Evolutionary conservation across 352 stramenopile genomes (phyloP).

Genomic region (Globisporangium abappressorium): DNA sequence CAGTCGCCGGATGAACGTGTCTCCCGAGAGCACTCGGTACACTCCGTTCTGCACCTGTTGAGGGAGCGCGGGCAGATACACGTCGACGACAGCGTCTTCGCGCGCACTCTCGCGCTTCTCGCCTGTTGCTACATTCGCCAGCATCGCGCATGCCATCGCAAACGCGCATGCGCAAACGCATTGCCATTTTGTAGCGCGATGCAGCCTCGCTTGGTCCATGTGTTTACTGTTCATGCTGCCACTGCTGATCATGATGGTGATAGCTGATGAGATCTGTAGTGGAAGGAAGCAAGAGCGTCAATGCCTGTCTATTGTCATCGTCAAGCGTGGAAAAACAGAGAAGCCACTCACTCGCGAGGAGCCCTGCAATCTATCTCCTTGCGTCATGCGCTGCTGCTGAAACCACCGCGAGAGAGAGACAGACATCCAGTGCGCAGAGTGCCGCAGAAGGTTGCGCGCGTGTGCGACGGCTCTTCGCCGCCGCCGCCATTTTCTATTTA

Average conservation of each 20-base stretch:
- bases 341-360: no score
- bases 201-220: background rate
- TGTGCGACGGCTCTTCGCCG: background rate
- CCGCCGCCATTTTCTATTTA: conserved; percentile 2
- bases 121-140: background rate
- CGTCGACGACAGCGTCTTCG: conserved; percentile 22
- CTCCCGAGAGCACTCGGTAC: conserved; percentile 23
- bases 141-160: background rate
- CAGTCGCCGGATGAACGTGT: conserved; percentile 31
- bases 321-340: no score
- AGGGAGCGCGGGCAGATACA: conserved; percentile 22
- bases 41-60: conserved; percentile 30
- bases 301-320: background rate
- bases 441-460: background rate
- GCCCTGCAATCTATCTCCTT: background rate
- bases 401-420: background rate
- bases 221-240: background rate
- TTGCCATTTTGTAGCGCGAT: background rate
- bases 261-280: background rate
- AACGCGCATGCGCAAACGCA: background rate
- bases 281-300: conserved; percentile 4
- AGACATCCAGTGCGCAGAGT: background rate
- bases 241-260: background rate
- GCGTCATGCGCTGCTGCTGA: conserved; percentile 4
- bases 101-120: background rate